Evolutionary conservation across 192 early-diverging fungal genomes (phyloP).

Genomic region (Thamnidium elegans): DNA sequence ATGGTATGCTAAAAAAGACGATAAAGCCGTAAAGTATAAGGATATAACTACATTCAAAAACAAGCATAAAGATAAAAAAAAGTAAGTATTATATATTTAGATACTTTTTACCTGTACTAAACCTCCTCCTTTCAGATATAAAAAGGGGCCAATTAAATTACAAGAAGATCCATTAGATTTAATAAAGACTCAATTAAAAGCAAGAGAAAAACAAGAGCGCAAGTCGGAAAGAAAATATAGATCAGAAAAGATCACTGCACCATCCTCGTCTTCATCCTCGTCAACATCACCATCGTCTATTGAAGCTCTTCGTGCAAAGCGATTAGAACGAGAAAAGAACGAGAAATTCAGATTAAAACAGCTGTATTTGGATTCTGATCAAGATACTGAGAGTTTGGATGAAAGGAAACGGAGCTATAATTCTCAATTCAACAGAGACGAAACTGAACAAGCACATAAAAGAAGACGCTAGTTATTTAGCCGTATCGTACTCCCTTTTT

Average conservation of each 20-base stretch:
- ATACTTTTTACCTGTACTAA: too few relatives aligned
- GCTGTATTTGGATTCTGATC: slow-evolving; percentile 5
- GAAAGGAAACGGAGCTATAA: slow-evolving; percentile 34
- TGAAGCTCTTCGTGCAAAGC: slow-evolving; percentile 42
- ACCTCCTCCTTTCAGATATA: not conserved
- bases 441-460: slow-evolving; percentile 42
- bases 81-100: too few relatives aligned
- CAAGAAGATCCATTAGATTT: slow-evolving; percentile 41
- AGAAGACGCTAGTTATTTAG: slow-evolving; percentile 1
- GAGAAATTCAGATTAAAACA: slow-evolving; percentile 30
- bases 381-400: too few relatives aligned
- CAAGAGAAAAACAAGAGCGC: slow-evolving; percentile 21
- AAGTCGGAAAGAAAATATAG: not conserved
- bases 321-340: slow-evolving; percentile 41
- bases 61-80: slow-evolving; percentile 11
- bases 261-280: slow-evolving; percentile 21
- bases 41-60: slow-evolving; percentile 10
- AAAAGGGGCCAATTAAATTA: slow-evolving; percentile 23
- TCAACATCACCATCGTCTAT: slow-evolving; percentile 33
- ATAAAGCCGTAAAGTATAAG: slow-evolving; percentile 20
- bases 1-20: slow-evolving; percentile 27
- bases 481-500: too few relatives aligned
- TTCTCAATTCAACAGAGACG: slow-evolving; percentile 54
- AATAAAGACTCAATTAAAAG: slow-evolving; percentile 20
- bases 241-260: not conserved